Evolutionary conservation across 2,329 filamentous ascomycete species (phyloP).

Genomic region (Paecilomyces fulvus): DNA sequence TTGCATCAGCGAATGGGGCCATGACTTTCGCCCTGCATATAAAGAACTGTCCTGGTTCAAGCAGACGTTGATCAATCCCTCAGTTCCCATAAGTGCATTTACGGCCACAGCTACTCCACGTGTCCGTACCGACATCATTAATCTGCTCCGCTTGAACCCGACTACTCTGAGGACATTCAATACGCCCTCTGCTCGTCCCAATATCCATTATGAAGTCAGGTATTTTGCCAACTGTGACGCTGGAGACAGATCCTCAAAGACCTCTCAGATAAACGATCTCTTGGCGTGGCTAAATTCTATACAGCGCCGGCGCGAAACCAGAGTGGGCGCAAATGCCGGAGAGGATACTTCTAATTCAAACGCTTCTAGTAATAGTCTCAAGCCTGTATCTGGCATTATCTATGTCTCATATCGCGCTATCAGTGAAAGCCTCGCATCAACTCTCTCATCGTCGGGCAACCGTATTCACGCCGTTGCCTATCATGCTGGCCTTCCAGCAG

Average conservation of each 20-base stretch:
- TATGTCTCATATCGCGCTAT: slow-evolving; percentile 37
- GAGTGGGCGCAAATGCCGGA: slow-evolving; percentile 27
- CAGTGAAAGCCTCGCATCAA: slow-evolving; percentile 32
- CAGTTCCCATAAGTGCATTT: slow-evolving; percentile 83
- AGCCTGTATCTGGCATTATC: slow-evolving; percentile 39
- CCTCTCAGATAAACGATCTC: slow-evolving; percentile 70
- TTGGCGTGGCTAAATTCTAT: slow-evolving; percentile 67
- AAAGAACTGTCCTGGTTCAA: slow-evolving; percentile 76
- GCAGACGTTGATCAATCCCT: slow-evolving; percentile 58
- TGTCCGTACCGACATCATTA: slow-evolving; percentile 75
- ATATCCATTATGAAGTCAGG: slow-evolving; percentile 83
- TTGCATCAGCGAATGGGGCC: slow-evolving; percentile 96
- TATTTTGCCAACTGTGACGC: slow-evolving; percentile 37
- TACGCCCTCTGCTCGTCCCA: slow-evolving; percentile 74
- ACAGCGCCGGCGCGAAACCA: slow-evolving; percentile 57
- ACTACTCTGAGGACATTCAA: slow-evolving; percentile 63
- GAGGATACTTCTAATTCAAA: slow-evolving; percentile 20
- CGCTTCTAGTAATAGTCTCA: slow-evolving; percentile 10
- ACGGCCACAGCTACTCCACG: slow-evolving; percentile 81
- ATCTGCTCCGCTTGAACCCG: slow-evolving; percentile 59
- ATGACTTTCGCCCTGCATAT: slow-evolving; percentile 92
- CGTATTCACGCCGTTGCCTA: slow-evolving; percentile 38
- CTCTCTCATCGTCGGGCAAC: slow-evolving; percentile 21
- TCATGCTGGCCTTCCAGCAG: slow-evolving; percentile 60
- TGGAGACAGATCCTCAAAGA: slow-evolving; percentile 27